phyloP scores from a whole-genome alignment of 345 rosid genomes.

The Eucalyptus coolabah region DNA sequence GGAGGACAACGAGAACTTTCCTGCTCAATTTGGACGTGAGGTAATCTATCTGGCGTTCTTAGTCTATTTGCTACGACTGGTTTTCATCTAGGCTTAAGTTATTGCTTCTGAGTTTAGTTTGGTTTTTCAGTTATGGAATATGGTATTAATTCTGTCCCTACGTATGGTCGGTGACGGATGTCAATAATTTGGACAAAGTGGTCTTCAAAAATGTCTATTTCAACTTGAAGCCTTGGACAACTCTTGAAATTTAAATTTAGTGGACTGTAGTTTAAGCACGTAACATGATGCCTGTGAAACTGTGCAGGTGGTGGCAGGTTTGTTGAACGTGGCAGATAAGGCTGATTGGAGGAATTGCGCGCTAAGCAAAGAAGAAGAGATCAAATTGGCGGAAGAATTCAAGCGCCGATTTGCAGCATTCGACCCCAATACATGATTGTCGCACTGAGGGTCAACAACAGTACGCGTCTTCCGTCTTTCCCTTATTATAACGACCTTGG shows the following conservation, averaged over 20 bases:
- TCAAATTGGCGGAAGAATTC: conserved; percentile 44
- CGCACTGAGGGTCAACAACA: not conserved
- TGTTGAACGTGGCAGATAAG: conserved; percentile 66
- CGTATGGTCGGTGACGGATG: not conserved
- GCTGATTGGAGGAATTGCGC: conserved; percentile 88
- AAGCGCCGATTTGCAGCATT: conserved; percentile 54
- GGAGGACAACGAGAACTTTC: conserved; percentile 74
- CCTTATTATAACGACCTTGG: not conserved
- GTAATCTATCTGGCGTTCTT: conserved; percentile 11
- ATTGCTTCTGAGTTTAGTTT: not conserved
- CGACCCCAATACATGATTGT: conserved; percentile 34
- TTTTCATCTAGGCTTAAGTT: not conserved
- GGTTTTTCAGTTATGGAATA: not conserved
- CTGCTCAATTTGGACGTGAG: conserved; percentile 94
- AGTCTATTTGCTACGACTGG: not conserved
- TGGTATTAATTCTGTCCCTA: not conserved
- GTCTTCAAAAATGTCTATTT: not conserved
- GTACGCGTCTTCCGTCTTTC: not conserved
- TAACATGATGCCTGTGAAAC: not conserved
- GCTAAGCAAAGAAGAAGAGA: conserved; percentile 65
- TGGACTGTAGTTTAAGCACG: not conserved
- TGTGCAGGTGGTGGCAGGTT: conserved; percentile 79
- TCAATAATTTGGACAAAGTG: not conserved
- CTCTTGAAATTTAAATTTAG: not conserved
- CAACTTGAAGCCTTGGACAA: not conserved